phyloP scores from a whole-genome alignment of 2,329 filamentous ascomycete species.

The Trichoderma sp. region DNA sequence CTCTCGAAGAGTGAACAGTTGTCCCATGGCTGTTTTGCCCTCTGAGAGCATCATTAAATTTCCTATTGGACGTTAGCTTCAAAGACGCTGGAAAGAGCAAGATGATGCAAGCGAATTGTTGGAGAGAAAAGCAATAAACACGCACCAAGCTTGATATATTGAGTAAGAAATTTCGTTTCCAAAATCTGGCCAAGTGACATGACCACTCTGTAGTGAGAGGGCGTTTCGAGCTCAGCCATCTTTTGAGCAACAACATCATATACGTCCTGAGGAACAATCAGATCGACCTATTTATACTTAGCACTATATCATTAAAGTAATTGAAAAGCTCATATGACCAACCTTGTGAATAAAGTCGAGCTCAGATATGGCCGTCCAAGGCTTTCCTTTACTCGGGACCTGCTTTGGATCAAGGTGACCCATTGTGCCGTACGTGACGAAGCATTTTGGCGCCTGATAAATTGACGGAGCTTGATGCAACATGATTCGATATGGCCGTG shows the following conservation, averaged over 20 bases:
- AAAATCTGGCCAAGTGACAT: slow-evolving; percentile 75
- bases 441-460: slow-evolving; percentile 69
- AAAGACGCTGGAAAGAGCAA: background rate
- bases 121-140: background rate
- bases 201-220: slow-evolving; percentile 67
- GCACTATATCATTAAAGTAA: background rate
- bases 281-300: slow-evolving; percentile 56
- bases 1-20: slow-evolving; percentile 70
- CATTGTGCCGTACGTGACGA: slow-evolving; percentile 70
- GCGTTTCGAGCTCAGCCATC: slow-evolving; percentile 46
- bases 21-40: slow-evolving; percentile 70
- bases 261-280: slow-evolving; percentile 71
- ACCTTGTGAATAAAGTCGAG: slow-evolving; percentile 73
- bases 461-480: slow-evolving; percentile 51
- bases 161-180: slow-evolving; percentile 75
- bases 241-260: slow-evolving; percentile 59
- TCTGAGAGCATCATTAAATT: slow-evolving; percentile 84
- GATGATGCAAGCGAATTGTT: background rate
- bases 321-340: slow-evolving; percentile 26
- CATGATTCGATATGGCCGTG: slow-evolving; percentile 41
- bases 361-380: slow-evolving; percentile 69
- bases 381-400: slow-evolving; percentile 71
- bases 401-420: slow-evolving; percentile 72
- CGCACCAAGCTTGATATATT: slow-evolving; percentile 78
- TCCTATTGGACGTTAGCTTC: slow-evolving; percentile 52